Evolutionary conservation across 2,329 filamentous ascomycete species (phyloP), one percentile per base, ranked within the genome.

Genomic region (Akanthomyces lecanii): DNA sequence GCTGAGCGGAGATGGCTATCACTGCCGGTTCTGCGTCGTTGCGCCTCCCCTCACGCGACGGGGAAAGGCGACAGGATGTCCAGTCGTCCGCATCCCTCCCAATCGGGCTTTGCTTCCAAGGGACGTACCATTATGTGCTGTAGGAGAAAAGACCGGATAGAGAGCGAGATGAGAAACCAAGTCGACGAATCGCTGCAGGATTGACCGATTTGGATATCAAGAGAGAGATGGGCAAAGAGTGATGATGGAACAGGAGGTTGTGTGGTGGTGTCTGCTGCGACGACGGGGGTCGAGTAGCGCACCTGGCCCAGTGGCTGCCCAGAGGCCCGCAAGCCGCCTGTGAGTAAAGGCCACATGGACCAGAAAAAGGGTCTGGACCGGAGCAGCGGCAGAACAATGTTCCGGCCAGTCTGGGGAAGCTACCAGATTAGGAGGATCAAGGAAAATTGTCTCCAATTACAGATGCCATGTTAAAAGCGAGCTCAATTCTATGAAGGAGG

Each of bases 301-400:
- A 40, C 18, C 21, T 33, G 25, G 5, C n/a, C 14, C 45, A 50
- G 30, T 25, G 21, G 33, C 51, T 42, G 44, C 33, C 61, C 66
- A 72, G 71, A 71, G 70, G 70, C 67, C 69, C 67, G 70, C 66
- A 64, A 65, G 64, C 64, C 67, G 65, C 65, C 33, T 36, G 64
- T 66, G 69, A 76, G 73, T 77, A 77, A 72, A 78, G 76, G 76
- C 76, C 76, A 78, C 76, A 74, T 77, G 58, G 50, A 61, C 77
- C 76, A 67, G 75, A 69, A 75, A 75, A 72, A 66, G 65, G 28
- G 65, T 25, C 33, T 38, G 14, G 6, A 65, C 66, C 63, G 56
- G 58, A 10, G 61, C 38, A 44, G 60, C 73, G 73, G 72, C 62
- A 45, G 61, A 75, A 74, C 64, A 60, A 73, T 76, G 69, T 65